Evolutionary conservation across 2,329 filamentous ascomycete species (phyloP), one percentile per base, ranked within the genome.

Genomic region (Bipolaris cookei): DNA sequence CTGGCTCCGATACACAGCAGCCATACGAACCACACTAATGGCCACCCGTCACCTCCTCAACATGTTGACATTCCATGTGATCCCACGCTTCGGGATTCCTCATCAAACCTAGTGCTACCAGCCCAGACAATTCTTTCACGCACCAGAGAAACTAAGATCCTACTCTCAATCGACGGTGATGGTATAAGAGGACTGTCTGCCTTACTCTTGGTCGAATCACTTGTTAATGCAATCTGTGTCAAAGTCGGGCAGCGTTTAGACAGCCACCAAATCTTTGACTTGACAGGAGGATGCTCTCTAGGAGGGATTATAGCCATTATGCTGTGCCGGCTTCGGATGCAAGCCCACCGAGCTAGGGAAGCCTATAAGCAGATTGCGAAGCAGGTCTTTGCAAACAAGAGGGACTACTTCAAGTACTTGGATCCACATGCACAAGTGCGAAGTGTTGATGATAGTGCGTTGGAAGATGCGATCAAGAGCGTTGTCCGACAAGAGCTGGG

Each of bases 81-180:
- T 37, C 54, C 54, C 13, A 25, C 49, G 21, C 41, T 54, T 23
- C 46, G n/a, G 34, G 47, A 30, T 41, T 45, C 48, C 5, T 20
- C 53, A 28, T 16, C 52, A 32, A 58, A 59, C 8, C 35, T 56
- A 49, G 49, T 50, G 41, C 25, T 50, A 10, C 44, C 58, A 6
- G 25, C 42, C 11, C 44, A 55, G 23, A 41, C 46, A 14, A 43
- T 66, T 28, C 54, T 62, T 2, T 63, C 64, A 16, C 54, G 56
- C 20, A 65, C 55, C 23, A 61, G 70, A 48, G 67, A 73, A 47
- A 70, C 66, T 3, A 74, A 74, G 28, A 65, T 74, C 16, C 52
- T 74, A 6, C 69, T 74, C 14, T 72, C 68, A 10, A 64, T 74
- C 7, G 71, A 74, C 41, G 71, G 71, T 1, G 69, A 73, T 46